These are phyloP conservation scores for Phytophthora cactorum DNA, from an alignment of 352 stramenopile genomes.

Conservation along the genomic window DNA sequence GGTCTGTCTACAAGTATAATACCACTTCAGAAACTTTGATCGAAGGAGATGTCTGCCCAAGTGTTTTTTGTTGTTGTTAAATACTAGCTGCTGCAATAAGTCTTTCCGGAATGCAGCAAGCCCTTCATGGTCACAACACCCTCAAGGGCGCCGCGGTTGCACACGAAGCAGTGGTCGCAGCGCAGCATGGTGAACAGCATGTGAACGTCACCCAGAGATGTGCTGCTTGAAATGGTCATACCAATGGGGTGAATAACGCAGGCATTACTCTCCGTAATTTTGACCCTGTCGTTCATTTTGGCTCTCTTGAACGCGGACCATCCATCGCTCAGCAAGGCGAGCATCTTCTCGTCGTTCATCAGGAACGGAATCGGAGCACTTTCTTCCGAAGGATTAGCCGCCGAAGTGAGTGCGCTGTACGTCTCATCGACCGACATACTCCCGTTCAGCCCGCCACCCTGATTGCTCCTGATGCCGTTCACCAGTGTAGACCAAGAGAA, in stretches of 20 bases:
- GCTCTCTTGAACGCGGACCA: constrained; percentile 46
- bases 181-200: constrained; percentile 93
- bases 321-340: constrained; percentile 69
- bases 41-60: no score
- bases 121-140: constrained; percentile 86
- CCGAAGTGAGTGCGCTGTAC: constrained; percentile 55
- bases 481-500: constrained; percentile 59
- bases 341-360: constrained; percentile 86
- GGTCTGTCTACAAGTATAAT: neutral
- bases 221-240: constrained; percentile 84
- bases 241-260: constrained; percentile 79
- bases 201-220: constrained; percentile 86
- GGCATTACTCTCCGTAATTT: constrained; percentile 67
- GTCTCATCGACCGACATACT: constrained; percentile 65
- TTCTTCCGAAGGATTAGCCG: constrained; percentile 7
- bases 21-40: no score
- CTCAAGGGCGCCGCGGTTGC: constrained; percentile 79
- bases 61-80: neutral
- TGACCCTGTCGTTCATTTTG: constrained; percentile 69
- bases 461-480: constrained; percentile 51
- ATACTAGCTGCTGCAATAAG: constrained; percentile 23
- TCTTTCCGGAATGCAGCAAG: constrained; percentile 70
- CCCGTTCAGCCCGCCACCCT: constrained; percentile 68
- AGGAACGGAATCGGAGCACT: constrained; percentile 64
- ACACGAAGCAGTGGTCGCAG: constrained; percentile 89